These are phyloP conservation scores for Trichomonas gallinae DNA, from an alignment of 208 protist species.

Conservation along the genomic window DNA sequence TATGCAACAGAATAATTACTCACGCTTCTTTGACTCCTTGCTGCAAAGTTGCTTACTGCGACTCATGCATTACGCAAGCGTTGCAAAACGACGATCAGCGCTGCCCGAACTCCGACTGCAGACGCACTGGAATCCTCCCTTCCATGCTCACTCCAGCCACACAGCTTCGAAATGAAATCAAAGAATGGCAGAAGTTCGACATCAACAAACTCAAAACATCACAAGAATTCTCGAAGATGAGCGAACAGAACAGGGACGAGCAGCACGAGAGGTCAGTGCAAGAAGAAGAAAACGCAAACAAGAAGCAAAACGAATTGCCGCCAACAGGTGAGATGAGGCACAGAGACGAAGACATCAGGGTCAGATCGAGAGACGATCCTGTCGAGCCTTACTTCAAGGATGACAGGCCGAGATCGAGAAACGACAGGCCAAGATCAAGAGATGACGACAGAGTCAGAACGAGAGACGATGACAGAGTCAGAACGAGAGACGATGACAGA, in stretches of 20 bases:
- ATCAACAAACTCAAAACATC: not conserved
- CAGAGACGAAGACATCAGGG: not conserved
- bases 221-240: not conserved
- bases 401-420: not conserved
- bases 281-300: not conserved
- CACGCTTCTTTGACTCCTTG: not conserved
- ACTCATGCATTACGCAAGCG: not conserved
- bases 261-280: not conserved
- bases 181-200: constrained; percentile 11
- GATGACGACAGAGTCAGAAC: not conserved
- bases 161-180: not conserved
- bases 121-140: not conserved
- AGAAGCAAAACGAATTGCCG: not conserved
- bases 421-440: not conserved
- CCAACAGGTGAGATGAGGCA: not conserved
- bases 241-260: not conserved
- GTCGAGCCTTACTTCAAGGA: not conserved
- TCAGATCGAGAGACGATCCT: not conserved
- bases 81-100: not conserved
- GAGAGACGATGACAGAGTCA: not conserved
- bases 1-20: not conserved
- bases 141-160: not conserved
- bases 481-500: not conserved
- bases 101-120: not conserved
- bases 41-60: not conserved